Evolutionary conservation across 805 yeast species (phyloP), one percentile per base, ranked within the genome.

Genomic region (Lipomyces lipofer): DNA sequence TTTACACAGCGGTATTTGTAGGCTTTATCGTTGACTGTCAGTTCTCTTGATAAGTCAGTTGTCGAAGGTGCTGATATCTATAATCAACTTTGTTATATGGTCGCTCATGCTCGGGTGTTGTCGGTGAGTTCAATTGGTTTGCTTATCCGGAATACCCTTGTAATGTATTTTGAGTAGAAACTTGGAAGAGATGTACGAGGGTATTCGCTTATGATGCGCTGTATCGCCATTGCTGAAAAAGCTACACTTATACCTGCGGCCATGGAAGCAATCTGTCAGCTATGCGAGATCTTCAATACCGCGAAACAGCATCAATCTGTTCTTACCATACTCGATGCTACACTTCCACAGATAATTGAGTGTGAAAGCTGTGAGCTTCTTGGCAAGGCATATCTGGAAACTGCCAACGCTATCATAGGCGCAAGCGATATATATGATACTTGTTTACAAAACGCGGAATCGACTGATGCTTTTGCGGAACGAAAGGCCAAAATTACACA

Each of bases 301-400:
- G 63, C 77, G 48, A 77, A 74, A 0, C 72, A 75, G 46, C 62
- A 60, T 28, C 67, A 73, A 2, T 84, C 85, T 60, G 75, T 78
- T 1, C 67, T 71, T 40, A 60, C 63, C 0, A 57, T 85, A 2
- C 59, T 82, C 0, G 61, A 66, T 28, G 69, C 71, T 5, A 64
- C 73, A 0, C 72, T 82, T 72, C 79, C 86, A 0, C 67, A 64
- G 21, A 70, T 79, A 5, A 63, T 77, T 5, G 73, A 75, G 47
- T 65, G 75, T 0, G 74, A 73, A 6, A 73, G 74, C 51, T 52
- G 71, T 1, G 76, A 72, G 45, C 45, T 75, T 32, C 69, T 69
- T 3, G 75, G 82, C 0, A 69, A 70, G 42, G 75, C 75, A 0
- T 72, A 71, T 38, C 69, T 68, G 25, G 54, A 64, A 2, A 46